phyloP scores from a whole-genome alignment of 2,329 filamentous ascomycete species.

The Neoscytalidium dimidiatum region DNA sequence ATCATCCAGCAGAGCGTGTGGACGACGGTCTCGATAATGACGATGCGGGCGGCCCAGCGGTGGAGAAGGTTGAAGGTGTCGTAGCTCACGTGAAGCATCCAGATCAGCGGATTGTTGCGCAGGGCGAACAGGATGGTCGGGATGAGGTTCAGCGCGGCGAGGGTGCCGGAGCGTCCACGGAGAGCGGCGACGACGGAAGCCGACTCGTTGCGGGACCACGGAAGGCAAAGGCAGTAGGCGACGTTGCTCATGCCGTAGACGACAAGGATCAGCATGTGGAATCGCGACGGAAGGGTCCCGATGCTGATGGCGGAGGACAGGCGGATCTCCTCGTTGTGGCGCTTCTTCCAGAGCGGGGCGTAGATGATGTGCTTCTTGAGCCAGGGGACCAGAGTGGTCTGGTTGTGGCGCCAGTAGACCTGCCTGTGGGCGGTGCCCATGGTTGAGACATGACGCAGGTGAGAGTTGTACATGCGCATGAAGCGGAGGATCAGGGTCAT shows the following conservation, averaged over 20 bases:
- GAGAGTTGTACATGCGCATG: slow-evolving; percentile 43
- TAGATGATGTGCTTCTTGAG: slow-evolving; percentile 66
- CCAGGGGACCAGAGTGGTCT: slow-evolving; percentile 54
- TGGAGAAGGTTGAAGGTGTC: slow-evolving; percentile 94
- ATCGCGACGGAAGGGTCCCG: slow-evolving; percentile 76
- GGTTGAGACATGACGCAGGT: slow-evolving; percentile 48
- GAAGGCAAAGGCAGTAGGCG: slow-evolving; percentile 72
- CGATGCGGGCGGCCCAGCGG: slow-evolving; percentile 77
- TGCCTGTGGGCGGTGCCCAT: slow-evolving; percentile 45
- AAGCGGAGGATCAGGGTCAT: slow-evolving; percentile 45
- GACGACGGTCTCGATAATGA: slow-evolving; percentile 67
- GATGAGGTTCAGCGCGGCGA: slow-evolving; percentile 88
- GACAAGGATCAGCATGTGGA: slow-evolving; percentile 70
- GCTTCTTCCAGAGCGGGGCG: slow-evolving; percentile 71
- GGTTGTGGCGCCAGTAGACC: slow-evolving; percentile 49
- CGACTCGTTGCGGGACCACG: slow-evolving; percentile 54
- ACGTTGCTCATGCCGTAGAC: slow-evolving; percentile 73
- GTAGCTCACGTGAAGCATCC: slow-evolving; percentile 81
- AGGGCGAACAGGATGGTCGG: slow-evolving; percentile 86
- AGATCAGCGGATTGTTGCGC: slow-evolving; percentile 90
- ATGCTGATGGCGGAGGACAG: slow-evolving; percentile 68
- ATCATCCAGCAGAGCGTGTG: slow-evolving; percentile 75
- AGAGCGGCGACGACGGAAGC: slow-evolving; percentile 73
- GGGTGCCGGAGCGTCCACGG: slow-evolving; percentile 79
- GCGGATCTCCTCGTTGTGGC: slow-evolving; percentile 76